These are phyloP conservation scores for Talaromyces liani DNA, from an alignment of 495 filamentous ascomycete species.

Conservation along the genomic window DNA sequence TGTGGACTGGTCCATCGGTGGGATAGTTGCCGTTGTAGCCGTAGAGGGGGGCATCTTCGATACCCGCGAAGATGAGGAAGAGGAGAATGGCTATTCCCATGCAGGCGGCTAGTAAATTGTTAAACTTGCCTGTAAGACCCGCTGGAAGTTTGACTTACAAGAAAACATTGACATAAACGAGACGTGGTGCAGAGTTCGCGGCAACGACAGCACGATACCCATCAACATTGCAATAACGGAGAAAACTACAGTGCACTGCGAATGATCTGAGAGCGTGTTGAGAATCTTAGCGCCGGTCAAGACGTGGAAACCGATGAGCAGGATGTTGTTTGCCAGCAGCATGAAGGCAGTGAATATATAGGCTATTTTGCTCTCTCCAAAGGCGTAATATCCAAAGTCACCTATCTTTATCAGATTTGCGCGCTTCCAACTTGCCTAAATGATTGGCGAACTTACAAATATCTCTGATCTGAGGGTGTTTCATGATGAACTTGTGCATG, in stretches of 20 bases:
- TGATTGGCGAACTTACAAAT: no score
- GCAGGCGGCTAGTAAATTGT: constrained; percentile 48
- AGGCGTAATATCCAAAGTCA: constrained; percentile 83
- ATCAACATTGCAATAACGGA: constrained; percentile 60
- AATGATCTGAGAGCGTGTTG: constrained; percentile 67
- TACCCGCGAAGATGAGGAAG: constrained; percentile 67
- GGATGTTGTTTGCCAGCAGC: constrained; percentile 88
- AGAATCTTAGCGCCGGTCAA: constrained; percentile 74
- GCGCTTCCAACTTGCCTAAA: no score
- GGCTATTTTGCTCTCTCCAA: constrained; percentile 66
- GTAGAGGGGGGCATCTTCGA: constrained; percentile 56
- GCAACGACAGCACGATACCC: constrained; percentile 68
- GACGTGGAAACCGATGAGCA: constrained; percentile 73
- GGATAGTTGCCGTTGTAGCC: constrained; percentile 43
- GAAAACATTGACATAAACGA: constrained; percentile 66
- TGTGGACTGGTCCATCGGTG: constrained; percentile 54
- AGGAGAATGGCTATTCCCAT: constrained; percentile 80
- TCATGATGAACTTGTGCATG: constrained; percentile 76
- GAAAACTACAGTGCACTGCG: constrained; percentile 66
- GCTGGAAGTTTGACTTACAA: not conserved
- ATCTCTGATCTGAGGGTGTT: constrained; percentile 79
- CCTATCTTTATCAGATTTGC: constrained; percentile 21
- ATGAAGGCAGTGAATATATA: constrained; percentile 80
- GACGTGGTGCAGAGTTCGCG: constrained; percentile 70
- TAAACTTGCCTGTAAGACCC: no score